Conservation (phyloP, 495 filamentous ascomycete species). For the Aspergillus heteromorphus region DNA sequence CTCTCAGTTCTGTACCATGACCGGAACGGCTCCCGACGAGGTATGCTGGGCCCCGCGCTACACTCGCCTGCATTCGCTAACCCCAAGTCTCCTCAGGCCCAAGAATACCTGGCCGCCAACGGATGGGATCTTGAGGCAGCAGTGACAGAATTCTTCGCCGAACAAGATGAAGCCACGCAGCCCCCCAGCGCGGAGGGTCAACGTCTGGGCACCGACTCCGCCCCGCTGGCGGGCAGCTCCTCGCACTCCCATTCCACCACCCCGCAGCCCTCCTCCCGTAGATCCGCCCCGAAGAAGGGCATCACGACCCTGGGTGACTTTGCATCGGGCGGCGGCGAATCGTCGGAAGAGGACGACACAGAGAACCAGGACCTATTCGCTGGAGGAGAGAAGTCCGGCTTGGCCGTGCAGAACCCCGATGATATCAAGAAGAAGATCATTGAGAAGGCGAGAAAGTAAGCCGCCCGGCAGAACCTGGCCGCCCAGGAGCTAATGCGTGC, state of each 20-base stretch:
- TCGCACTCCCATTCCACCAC: conserved; percentile 29
- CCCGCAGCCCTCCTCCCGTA: conserved; percentile 28
- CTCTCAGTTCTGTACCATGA: conserved; percentile 67
- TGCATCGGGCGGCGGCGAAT: conserved; percentile 49
- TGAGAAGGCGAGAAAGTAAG: conserved; percentile 72
- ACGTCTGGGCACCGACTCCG: conserved; percentile 26
- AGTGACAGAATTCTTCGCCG: conserved; percentile 62
- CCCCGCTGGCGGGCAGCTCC: conserved; percentile 17
- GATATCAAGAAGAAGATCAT: conserved; percentile 73
- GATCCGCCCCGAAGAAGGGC: conserved; percentile 40
- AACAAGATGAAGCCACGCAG: conserved; percentile 54
- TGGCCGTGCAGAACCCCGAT: conserved; percentile 88
- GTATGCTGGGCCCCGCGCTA: conserved; percentile 37
- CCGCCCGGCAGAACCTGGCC: not conserved
- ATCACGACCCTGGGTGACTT: conserved; percentile 54
- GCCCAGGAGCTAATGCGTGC: conserved; percentile 4
- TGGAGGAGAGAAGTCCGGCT: conserved; percentile 92
- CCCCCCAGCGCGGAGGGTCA: conserved; percentile 27
- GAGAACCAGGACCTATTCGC: conserved; percentile 80
- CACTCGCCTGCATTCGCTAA: not conserved
- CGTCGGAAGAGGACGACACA: conserved; percentile 56
- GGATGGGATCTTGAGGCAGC: conserved; percentile 67
- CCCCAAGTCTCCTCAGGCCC: conserved; percentile 40
- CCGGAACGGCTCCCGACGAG: conserved; percentile 56
- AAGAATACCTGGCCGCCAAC: conserved; percentile 60